Evolutionary conservation across 306 rosid genomes (phyloP).

Genomic region (Malus orientalis): DNA sequence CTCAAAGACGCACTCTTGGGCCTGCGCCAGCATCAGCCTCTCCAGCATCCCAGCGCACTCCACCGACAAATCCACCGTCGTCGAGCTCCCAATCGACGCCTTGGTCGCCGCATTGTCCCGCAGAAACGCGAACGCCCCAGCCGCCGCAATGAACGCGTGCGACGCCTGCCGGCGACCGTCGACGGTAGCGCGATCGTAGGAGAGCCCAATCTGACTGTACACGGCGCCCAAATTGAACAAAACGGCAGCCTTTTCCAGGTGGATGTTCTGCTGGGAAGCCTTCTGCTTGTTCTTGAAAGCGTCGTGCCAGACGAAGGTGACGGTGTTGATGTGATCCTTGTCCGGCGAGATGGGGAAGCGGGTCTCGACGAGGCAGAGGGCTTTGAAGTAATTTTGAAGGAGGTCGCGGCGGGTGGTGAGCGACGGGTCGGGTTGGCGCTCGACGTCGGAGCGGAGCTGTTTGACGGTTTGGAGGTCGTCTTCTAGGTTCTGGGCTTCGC

Average conservation of each 20-base stretch:
- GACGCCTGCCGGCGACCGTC: constrained; percentile 80
- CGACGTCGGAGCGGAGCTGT: constrained; percentile 70
- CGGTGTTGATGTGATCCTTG: constrained; percentile 64
- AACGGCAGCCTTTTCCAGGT: constrained; percentile 82
- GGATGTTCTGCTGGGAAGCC: constrained; percentile 93
- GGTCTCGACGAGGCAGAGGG: constrained; percentile 86
- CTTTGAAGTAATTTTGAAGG: constrained; percentile 57
- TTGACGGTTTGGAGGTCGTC: constrained; percentile 94
- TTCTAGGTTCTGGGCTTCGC: constrained; percentile 87
- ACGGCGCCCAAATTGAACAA: constrained; percentile 87
- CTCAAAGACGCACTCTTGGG: constrained; percentile 95
- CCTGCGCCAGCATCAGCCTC: constrained; percentile 93
- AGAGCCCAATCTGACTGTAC: constrained; percentile 81
- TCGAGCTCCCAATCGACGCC: constrained; percentile 66
- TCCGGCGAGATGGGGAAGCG: constrained; percentile 94
- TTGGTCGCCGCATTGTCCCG: constrained; percentile 75
- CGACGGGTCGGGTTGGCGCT: constrained; percentile 82
- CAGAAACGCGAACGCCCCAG: constrained; percentile 69
- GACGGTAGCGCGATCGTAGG: constrained; percentile 65
- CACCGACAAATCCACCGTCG: constrained; percentile 73
- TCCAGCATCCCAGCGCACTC: constrained; percentile 93
- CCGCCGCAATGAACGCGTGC: constrained; percentile 75
- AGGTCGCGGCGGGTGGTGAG: constrained; percentile 84
- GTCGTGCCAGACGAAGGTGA: constrained; percentile 84
- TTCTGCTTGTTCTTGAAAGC: constrained; percentile 78